Percentiles rank a stretch among this genome's conserved stretches.
phyloP scores from a whole-genome alignment of 257 asterid species.

The Lycium barbarum region DNA sequence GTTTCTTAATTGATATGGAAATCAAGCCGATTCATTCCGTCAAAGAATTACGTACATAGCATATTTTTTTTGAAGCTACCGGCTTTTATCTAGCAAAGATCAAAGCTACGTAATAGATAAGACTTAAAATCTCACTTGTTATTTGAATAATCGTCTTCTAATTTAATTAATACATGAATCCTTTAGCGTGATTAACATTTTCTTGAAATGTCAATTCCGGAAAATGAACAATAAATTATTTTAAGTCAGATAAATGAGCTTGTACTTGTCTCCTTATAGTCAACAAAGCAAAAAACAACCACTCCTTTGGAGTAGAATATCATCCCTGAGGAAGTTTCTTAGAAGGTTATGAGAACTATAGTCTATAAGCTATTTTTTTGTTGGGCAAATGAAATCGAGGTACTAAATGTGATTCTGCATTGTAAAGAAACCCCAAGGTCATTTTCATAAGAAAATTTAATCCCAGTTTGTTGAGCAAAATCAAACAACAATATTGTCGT shows the following conservation, averaged over 20 bases:
- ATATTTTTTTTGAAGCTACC: neutral
- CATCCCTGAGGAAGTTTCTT: conserved; percentile 10
- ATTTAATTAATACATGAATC: neutral
- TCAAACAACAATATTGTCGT: neutral
- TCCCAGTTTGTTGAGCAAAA: neutral
- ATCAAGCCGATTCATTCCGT: neutral
- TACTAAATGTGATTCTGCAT: no score
- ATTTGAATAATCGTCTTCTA: neutral
- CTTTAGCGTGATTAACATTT: neutral
- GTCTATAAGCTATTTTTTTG: neutral
- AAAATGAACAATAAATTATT: neutral
- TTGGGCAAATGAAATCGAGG: no score
- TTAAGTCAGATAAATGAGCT: conserved; percentile 14
- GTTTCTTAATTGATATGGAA: neutral
- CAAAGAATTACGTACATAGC: neutral
- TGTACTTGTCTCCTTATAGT: conserved; percentile 26
- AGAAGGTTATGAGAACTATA: neutral
- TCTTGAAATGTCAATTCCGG: conserved; percentile 23
- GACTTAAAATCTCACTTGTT: conserved; percentile 11
- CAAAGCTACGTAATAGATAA: neutral
- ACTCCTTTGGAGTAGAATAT: neutral
- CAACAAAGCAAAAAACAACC: conserved; percentile 3
- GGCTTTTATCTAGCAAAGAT: neutral
- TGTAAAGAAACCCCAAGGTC: neutral
- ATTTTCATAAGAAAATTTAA: conserved; percentile 7